phyloP scores from a whole-genome alignment of 192 early-diverging fungal genomes.

The Coemansia sp. region DNA sequence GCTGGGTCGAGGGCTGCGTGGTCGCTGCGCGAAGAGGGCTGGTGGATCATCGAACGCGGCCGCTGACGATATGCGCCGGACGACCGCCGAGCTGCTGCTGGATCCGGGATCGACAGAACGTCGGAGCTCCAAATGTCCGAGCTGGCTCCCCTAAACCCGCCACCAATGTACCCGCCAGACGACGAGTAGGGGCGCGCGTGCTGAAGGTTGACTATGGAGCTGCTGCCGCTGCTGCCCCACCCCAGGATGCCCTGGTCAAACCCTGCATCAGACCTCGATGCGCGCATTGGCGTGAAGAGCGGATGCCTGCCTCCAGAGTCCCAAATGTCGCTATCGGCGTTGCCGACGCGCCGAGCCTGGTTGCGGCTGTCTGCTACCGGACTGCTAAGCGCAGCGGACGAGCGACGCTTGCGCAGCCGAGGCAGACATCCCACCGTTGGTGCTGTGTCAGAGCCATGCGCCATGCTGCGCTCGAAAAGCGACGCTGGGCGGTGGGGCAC shows the following conservation, averaged over 20 bases:
- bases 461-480: constrained; percentile 28
- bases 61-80: constrained; percentile 14
- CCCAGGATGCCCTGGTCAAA: neutral
- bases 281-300: constrained; percentile 11
- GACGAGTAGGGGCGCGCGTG: constrained; percentile 25
- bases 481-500: constrained; percentile 19
- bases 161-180: constrained; percentile 13
- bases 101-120: constrained; percentile 38
- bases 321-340: constrained; percentile 1
- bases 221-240: neutral
- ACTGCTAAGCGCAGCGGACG: neutral
- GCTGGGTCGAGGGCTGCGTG: constrained; percentile 27
- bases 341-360: too few relatives aligned
- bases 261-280: constrained; percentile 11
- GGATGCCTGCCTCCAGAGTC: constrained; percentile 9
- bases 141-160: constrained; percentile 13
- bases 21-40: constrained; percentile 3
- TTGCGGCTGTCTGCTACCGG: too few relatives aligned
- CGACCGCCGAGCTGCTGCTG: constrained; percentile 7
- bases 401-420: constrained; percentile 5
- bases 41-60: constrained; percentile 40
- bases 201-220: constrained; percentile 16
- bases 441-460: constrained; percentile 29
- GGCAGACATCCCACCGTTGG: constrained; percentile 39
- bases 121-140: constrained; percentile 44